Evolutionary conservation across 2,329 filamentous ascomycete genomes (phyloP), one percentile per base, ranked within the genome.

Genomic region (Blastomyces parvus): DNA sequence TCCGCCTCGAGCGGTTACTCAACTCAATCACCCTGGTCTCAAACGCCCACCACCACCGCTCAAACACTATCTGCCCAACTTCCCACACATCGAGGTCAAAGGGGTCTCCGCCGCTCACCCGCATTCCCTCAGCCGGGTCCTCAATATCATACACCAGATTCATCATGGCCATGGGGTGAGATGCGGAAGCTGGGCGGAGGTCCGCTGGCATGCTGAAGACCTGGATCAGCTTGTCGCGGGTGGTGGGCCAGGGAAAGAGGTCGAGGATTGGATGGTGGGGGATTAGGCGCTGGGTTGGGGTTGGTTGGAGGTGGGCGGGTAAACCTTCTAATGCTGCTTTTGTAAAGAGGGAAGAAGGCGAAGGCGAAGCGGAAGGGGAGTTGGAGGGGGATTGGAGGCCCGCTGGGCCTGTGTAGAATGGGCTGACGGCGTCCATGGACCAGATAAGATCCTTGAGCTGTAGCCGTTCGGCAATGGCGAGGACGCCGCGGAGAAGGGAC

Each of bases 31-130:
- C 78, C 13, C 75, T 74, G 9, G 76, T 70, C 67, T 86, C 83
- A 69, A 86, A 82, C 44, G 83, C 71, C 72, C 84, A 86, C 83
- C 83, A 86, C 84, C 84, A 86, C 50, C 79, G 77, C 70, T 81
- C 78, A 70, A 85, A 85, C 27, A 85, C 72, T n/a, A 78, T 68
- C 70, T 85, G 82, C 1, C 83, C 83, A 14, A 86, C 77, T 70
- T 86, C 84, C 83, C 83, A 86, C 38, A 74, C 76, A 30, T 70
- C 69, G 6, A 77, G 72, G 59, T 82, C 76, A 65, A 79, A 82
- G 25, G 82, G 80, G 65, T 84, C 80, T 0, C 72, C 69, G 4
- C 81, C 79, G 70, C 78, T 81, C 65, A 86, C 77, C 14, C 79
- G 70, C 60, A 81, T 68, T 0, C 83, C 83, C 66, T 85, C 83